These are phyloP conservation scores for Tarenaya hassleriana DNA, from an alignment of 345 rosid genomes.

Conservation along the genomic window DNA sequence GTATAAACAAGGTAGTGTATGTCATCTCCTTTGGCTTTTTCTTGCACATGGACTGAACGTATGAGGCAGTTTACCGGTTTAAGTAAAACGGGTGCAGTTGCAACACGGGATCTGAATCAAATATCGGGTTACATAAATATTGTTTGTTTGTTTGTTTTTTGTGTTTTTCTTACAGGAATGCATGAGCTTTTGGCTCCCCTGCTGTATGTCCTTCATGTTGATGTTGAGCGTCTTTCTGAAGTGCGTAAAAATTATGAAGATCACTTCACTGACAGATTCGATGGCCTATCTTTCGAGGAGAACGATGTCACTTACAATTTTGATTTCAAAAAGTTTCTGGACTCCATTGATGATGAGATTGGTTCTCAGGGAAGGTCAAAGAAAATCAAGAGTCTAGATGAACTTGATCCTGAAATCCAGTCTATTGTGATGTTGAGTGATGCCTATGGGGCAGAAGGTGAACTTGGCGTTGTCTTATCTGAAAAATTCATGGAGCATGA, in stretches of 20 bases:
- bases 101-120: neutral
- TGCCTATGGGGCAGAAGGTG: slow-evolving; percentile 98
- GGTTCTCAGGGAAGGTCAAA: slow-evolving; percentile 39
- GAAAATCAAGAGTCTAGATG: slow-evolving; percentile 54
- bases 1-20: slow-evolving; percentile 67
- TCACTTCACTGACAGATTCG: slow-evolving; percentile 83
- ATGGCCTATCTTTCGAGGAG: slow-evolving; percentile 69
- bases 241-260: slow-evolving; percentile 76
- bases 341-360: slow-evolving; percentile 49
- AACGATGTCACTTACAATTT: slow-evolving; percentile 68
- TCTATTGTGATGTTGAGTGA: slow-evolving; percentile 62
- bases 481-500: slow-evolving; percentile 98
- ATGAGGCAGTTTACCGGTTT: neutral
- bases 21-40: neutral
- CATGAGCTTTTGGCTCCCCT: slow-evolving; percentile 96
- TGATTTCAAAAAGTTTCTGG: slow-evolving; percentile 68
- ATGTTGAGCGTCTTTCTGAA: slow-evolving; percentile 67
- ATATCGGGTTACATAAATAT: neutral
- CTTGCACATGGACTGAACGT: neutral
- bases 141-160: slow-evolving; percentile 4
- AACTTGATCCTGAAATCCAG: slow-evolving; percentile 83
- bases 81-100: neutral
- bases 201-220: slow-evolving; percentile 87
- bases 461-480: slow-evolving; percentile 86
- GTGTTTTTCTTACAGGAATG: slow-evolving; percentile 55